A percentile compares a stretch with the other conserved stretches of the same genome.
phyloP scores from a whole-genome alignment of 106 monocot species.

The Platanthera zijinensis region DNA sequence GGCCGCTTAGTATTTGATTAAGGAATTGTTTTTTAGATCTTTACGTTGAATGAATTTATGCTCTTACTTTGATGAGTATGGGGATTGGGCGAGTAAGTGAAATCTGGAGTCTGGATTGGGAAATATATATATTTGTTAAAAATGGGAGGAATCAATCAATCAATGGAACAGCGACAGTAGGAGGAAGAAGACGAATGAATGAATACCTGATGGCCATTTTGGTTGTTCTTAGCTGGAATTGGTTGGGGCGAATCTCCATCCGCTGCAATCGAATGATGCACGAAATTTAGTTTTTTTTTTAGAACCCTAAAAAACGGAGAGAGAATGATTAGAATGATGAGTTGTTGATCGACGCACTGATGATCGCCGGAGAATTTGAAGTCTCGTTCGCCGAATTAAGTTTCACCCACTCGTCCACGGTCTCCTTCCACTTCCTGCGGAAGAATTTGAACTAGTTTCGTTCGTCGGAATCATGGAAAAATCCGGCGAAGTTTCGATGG shows the following conservation, averaged over 20 bases:
- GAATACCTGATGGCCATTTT: conserved; percentile 37
- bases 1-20: neutral
- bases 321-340: neutral
- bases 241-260: conserved; percentile 45
- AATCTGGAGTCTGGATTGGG: conserved; percentile 34
- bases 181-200: neutral
- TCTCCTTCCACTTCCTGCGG: conserved; percentile 60
- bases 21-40: neutral
- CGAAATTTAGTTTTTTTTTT: conserved; percentile 1
- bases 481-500: neutral
- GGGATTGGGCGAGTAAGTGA: conserved; percentile 40
- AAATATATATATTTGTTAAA: neutral
- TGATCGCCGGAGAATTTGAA: conserved; percentile 28
- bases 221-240: conserved; percentile 16
- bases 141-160: neutral
- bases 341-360: conserved; percentile 24
- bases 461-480: neutral
- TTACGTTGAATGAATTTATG: neutral
- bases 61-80: conserved; percentile 30
- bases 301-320: neutral
- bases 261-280: conserved; percentile 23
- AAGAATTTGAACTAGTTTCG: neutral
- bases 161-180: neutral
- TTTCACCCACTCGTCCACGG: conserved; percentile 60
- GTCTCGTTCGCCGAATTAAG: conserved; percentile 21